Evolutionary conservation across 768 basidiomycete genomes (phyloP).

Genomic region (Hirschioporus abietinus): DNA sequence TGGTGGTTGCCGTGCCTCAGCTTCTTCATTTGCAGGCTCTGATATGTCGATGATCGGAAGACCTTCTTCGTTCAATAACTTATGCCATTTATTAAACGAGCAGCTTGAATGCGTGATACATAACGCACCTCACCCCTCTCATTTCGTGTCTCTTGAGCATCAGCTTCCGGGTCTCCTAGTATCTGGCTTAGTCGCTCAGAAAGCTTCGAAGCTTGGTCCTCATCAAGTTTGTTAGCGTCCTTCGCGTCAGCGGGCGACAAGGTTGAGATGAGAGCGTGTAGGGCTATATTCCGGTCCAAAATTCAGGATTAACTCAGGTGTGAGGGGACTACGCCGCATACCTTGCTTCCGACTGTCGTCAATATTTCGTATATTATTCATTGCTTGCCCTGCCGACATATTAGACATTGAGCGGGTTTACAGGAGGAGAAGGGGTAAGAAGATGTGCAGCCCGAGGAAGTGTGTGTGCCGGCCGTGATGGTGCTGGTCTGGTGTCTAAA

Average conservation of each 20-base stretch:
- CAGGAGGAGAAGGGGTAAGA: neutral
- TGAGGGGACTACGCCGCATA: conserved; percentile 12
- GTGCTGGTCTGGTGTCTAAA: neutral
- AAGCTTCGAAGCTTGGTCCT: conserved; percentile 47
- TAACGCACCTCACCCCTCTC: conserved; percentile 61
- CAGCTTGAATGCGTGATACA: conserved; percentile 6
- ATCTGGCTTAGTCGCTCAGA: conserved; percentile 58
- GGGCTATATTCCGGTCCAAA: conserved; percentile 22
- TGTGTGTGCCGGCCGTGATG: neutral
- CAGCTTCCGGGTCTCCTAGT: conserved; percentile 38
- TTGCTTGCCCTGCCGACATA: neutral
- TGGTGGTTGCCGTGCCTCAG: conserved; percentile 13
- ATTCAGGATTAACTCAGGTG: neutral
- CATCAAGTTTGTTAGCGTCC: conserved; percentile 26
- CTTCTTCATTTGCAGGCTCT: conserved; percentile 40
- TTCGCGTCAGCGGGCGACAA: conserved; percentile 22
- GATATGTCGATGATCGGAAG: conserved; percentile 75
- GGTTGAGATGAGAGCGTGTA: conserved; percentile 35
- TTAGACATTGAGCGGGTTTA: conserved; percentile 5
- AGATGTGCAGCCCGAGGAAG: neutral
- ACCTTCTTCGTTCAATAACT: conserved; percentile 75
- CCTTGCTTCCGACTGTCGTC: conserved; percentile 31
- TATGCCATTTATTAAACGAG: conserved; percentile 17
- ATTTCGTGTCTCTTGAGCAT: conserved; percentile 33
- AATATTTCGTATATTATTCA: conserved; percentile 18